These are phyloP conservation scores for Plasmodium adleri DNA, from an alignment of 169 alveolate genomes.

Conservation along the genomic window DNA sequence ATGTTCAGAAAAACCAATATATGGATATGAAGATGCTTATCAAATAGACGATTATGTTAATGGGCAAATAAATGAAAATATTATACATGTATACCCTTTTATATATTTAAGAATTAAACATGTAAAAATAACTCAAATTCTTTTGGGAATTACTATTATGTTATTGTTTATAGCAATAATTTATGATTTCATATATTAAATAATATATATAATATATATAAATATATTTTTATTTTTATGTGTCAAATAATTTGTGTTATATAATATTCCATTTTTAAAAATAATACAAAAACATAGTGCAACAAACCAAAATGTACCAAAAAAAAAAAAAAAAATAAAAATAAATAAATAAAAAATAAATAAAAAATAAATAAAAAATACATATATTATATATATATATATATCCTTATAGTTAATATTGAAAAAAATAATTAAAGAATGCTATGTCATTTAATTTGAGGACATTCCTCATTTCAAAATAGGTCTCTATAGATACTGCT, in stretches of 20 bases:
- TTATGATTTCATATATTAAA: conserved; percentile 34
- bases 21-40: conserved; percentile 75
- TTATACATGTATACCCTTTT: conserved; percentile 62
- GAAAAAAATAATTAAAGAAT: conserved; percentile 52
- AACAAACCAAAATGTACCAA: too few relatives aligned
- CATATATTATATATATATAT: too few relatives aligned
- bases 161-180: conserved; percentile 24
- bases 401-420: conserved; percentile 7
- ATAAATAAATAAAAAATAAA: too few relatives aligned
- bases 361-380: too few relatives aligned
- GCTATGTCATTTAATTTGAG: conserved; percentile 58
- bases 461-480: conserved; percentile 62
- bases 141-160: conserved; percentile 32
- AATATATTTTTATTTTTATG: background rate
- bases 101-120: conserved; percentile 66
- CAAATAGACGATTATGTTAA: conserved; percentile 69
- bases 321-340: too few relatives aligned
- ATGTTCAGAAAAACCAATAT: conserved; percentile 59
- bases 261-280: background rate
- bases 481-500: conserved; percentile 69
- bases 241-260: background rate
- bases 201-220: background rate
- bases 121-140: conserved; percentile 32
- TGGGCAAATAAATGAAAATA: conserved; percentile 70
- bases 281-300: too few relatives aligned